Evolutionary conservation across 2,329 filamentous ascomycete genomes (phyloP).

Genomic region (Exophiala aquamarina): DNA sequence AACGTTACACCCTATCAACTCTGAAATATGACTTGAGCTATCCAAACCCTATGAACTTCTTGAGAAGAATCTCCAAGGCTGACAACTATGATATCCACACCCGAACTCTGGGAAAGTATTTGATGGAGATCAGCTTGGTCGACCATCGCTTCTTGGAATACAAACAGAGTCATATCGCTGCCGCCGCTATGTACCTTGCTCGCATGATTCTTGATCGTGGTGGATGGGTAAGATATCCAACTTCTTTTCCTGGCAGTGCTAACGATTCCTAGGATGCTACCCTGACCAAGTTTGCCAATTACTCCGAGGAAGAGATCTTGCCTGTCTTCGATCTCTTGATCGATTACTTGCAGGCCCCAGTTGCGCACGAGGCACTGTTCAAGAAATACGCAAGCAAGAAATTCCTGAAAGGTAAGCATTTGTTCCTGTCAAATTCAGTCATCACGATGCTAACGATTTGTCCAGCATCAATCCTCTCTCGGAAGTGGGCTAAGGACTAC

Average conservation of each 20-base stretch:
- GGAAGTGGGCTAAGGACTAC: constrained; percentile 90
- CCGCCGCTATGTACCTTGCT: constrained; percentile 91
- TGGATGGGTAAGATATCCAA: constrained; percentile 69
- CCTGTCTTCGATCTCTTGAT: constrained; percentile 93
- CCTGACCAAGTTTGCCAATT: constrained; percentile 86
- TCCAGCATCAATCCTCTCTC: constrained; percentile 85
- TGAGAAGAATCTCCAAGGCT: constrained; percentile 96
- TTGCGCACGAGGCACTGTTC: constrained; percentile 96
- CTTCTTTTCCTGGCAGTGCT: constrained; percentile 9
- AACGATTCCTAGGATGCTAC: constrained; percentile 67
- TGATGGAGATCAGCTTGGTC: constrained; percentile 93
- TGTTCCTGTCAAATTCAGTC: no score
- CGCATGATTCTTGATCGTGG: constrained; percentile 88
- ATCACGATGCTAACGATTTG: constrained; percentile 20
- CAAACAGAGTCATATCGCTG: constrained; percentile 85
- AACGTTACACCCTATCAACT: constrained; percentile 86
- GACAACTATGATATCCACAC: constrained; percentile 99
- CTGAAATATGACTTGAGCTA: constrained; percentile 98
- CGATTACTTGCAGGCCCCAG: constrained; percentile 88
- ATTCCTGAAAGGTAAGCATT: constrained; percentile 84
- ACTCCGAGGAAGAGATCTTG: constrained; percentile 87
- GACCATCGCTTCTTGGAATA: constrained; percentile 92
- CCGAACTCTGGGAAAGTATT: constrained; percentile 93
- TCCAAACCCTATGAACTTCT: constrained; percentile 99
- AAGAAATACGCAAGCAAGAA: constrained; percentile 99